Evolutionary conservation across 768 basidiomycete genomes (phyloP).

Genomic region (Tricholoma terreum): DNA sequence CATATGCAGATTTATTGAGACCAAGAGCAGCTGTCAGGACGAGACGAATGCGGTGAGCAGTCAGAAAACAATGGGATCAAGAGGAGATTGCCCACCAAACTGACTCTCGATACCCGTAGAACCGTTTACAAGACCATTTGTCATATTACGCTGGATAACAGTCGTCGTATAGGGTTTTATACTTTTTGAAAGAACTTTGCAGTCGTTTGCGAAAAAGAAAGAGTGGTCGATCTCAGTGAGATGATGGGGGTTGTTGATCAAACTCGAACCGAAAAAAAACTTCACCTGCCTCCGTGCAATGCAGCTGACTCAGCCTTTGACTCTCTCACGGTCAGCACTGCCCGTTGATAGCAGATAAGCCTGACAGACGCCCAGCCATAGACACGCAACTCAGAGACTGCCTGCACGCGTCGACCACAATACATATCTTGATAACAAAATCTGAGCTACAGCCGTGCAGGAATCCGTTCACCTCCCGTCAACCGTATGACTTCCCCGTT

Average conservation of each 20-base stretch:
- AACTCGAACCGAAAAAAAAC: constrained; percentile 17
- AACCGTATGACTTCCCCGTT: constrained; percentile 53
- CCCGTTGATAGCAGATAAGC: not conserved
- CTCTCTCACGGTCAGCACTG: constrained; percentile 18
- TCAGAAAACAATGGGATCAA: constrained; percentile 6
- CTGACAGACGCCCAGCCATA: too few relatives aligned
- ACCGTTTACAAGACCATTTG: constrained; percentile 88
- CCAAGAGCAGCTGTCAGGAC: constrained; percentile 62
- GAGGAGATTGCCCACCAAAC: constrained; percentile 52
- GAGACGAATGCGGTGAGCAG: not conserved
- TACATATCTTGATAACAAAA: not conserved
- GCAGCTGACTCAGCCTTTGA: constrained; percentile 17
- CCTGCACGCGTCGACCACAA: too few relatives aligned
- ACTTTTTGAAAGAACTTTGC: constrained; percentile 26
- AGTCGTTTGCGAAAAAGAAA: constrained; percentile 18
- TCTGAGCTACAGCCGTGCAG: constrained; percentile 16
- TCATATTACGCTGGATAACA: constrained; percentile 59
- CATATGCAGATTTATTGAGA: constrained; percentile 79
- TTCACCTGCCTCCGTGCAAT: constrained; percentile 4
- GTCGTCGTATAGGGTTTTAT: constrained; percentile 18
- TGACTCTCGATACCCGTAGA: constrained; percentile 67
- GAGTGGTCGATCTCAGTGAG: constrained; percentile 20
- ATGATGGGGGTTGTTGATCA: constrained; percentile 29
- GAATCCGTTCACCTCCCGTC: constrained; percentile 41
- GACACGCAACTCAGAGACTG: too few relatives aligned